Conservation (phyloP, 2,329 filamentous ascomycete genomes). For the Colletotrichum scovillei region DNA sequence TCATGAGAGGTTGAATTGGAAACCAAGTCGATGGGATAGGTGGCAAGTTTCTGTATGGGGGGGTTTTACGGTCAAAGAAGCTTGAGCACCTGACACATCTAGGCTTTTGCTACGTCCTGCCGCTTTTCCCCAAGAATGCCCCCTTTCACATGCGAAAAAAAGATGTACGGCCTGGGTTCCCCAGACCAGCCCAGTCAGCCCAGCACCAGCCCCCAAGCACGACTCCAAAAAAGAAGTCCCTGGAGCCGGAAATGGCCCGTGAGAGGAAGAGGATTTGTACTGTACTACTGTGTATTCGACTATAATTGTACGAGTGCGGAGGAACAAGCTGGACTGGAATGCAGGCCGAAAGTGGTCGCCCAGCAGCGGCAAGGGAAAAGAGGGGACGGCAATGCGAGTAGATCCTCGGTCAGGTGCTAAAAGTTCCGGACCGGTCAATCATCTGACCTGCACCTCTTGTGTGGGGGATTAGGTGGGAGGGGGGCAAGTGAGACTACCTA, state of each 20-base stretch:
- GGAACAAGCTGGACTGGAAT: background rate
- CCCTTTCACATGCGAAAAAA: conserved; percentile 29
- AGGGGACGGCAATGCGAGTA: conserved; percentile 29
- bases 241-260: background rate
- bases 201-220: background rate
- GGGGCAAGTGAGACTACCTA: background rate
- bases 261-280: background rate
- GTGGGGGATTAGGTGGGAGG: conserved; percentile 4
- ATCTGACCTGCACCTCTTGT: conserved; percentile 26
- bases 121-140: background rate
- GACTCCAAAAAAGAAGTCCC: background rate
- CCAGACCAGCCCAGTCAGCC: conserved; percentile 1
- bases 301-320: background rate
- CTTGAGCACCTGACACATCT: conserved; percentile 8
- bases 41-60: conserved; percentile 7
- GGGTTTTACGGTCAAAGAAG: background rate
- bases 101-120: background rate
- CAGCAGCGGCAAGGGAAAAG: conserved; percentile 18
- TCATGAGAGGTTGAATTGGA: conserved; percentile 27
- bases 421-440: conserved; percentile 29
- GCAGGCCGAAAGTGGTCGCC: conserved; percentile 16
- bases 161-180: background rate
- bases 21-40: conserved; percentile 14
- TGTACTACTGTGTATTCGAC: background rate
- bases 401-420: conserved; percentile 35